Percentiles rank a stretch among this genome's conserved stretches.
Conservation (phyloP, 257 asterid genomes). For the Nicotiana undulata region DNA sequence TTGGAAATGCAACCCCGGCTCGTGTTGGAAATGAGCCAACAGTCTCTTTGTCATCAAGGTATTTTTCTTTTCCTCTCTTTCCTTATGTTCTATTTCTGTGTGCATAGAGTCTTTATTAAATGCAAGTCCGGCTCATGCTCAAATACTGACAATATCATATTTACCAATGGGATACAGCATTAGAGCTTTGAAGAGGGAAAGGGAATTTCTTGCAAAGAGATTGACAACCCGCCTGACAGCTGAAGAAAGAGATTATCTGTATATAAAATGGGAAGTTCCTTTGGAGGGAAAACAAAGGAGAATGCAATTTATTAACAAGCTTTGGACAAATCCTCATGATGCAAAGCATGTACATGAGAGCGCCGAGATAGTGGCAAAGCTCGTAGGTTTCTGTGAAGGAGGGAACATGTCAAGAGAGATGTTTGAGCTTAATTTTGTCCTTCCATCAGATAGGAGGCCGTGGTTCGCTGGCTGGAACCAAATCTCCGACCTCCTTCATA, state of each 20-base stretch:
- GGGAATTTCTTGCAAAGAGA: slow-evolving; percentile 86
- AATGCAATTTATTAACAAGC: slow-evolving; percentile 70
- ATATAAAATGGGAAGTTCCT: slow-evolving; percentile 87
- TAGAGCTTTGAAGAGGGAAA: slow-evolving; percentile 70
- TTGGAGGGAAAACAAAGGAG: slow-evolving; percentile 78
- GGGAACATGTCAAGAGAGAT: slow-evolving; percentile 83
- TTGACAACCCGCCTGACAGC: slow-evolving; percentile 55
- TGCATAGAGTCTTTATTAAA: not conserved
- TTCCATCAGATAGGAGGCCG: slow-evolving; percentile 73
- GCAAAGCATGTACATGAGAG: slow-evolving; percentile 67
- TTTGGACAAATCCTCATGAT: slow-evolving; percentile 74
- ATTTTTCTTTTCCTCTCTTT: not conserved
- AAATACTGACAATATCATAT: not conserved
- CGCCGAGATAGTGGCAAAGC: slow-evolving; percentile 83
- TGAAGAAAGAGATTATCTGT: slow-evolving; percentile 75
- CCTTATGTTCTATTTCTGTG: not conserved
- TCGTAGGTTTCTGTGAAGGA: slow-evolving; percentile 70
- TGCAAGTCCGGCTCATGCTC: not conserved
- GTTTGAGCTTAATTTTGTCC: slow-evolving; percentile 84
- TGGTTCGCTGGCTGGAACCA: slow-evolving; percentile 92
- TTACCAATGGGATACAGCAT: slow-evolving; percentile 30
- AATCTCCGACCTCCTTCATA: slow-evolving; percentile 69
- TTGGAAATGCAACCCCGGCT: slow-evolving; percentile 77
- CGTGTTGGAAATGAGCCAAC: slow-evolving; percentile 60
- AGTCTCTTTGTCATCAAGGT: slow-evolving; percentile 82